A percentile compares a stretch with the other conserved stretches of the same genome.
Conservation (phyloP, 2,329 filamentous ascomycete species). For the Colletotrichum gloeosporioides region DNA sequence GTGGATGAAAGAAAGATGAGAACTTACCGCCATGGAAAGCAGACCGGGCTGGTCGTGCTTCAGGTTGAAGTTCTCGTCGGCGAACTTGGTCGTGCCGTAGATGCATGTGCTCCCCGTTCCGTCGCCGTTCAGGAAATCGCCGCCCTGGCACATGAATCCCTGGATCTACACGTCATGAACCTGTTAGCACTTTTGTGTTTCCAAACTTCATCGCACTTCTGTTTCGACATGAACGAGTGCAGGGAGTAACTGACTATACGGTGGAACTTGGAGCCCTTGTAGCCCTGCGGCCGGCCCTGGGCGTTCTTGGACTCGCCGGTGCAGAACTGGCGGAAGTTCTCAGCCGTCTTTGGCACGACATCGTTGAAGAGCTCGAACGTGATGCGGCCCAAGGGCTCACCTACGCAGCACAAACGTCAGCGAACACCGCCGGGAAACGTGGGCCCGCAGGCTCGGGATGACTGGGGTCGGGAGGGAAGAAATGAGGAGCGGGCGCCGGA, state of each 20-base stretch:
- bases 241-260: conserved; percentile 70
- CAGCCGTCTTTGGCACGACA: conserved; percentile 84
- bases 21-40: conserved; percentile 88
- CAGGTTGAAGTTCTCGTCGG: conserved; percentile 86
- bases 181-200: not conserved
- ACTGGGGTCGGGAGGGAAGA: not conserved
- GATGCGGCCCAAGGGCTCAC: conserved; percentile 84
- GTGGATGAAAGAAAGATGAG: not conserved
- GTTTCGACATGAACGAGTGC: not conserved
- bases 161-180: conserved; percentile 67
- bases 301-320: conserved; percentile 88
- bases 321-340: conserved; percentile 97
- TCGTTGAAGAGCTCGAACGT: conserved; percentile 91
- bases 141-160: conserved; percentile 97
- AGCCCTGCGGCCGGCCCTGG: conserved; percentile 82
- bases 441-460: not conserved
- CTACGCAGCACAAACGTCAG: conserved; percentile 47
- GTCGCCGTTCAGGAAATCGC: conserved; percentile 93
- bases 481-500: not conserved
- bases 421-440: not conserved
- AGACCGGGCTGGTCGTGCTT: conserved; percentile 83
- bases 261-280: conserved; percentile 95
- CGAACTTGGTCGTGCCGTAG: conserved; percentile 84
- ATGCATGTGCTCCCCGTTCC: conserved; percentile 89
- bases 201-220: not conserved